Evolutionary conservation across 2,329 filamentous ascomycete genomes (phyloP), one percentile per base, ranked within the genome.

Genomic region (Domatiomyces catenatus): DNA sequence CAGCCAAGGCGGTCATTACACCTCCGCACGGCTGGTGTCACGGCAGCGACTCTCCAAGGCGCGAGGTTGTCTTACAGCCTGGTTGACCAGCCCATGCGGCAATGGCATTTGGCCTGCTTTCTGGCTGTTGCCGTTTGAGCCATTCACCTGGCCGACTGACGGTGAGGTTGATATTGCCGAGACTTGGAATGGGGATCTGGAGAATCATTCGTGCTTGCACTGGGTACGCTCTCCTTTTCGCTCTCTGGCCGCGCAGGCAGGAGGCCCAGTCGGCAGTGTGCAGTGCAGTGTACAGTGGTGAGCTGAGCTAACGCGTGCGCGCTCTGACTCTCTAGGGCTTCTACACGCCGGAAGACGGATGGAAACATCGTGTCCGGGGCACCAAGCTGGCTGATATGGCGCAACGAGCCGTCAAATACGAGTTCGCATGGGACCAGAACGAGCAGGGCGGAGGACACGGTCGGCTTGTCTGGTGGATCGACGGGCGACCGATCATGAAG

Each of bases 141-240:
- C 58, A 36, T 60, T 60, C 51, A 43, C 51, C 1, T 60, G 58
- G 58, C 58, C 58, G 20, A 50, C 49, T 17, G 58, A 60, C 36
- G 58, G 58, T 36, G 58, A 60, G 45, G 48, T 60, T n/a, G 58
- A 60, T 48, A 55, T 60, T 46, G 55, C 51, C 49, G 58, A 60
- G 47, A 56, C 56, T 10, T 60, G 58, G 58, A 60, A 60, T 47
- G 56, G 53, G 32, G 55, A 57, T 22, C 46, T 47, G 10, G 50
- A 55, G 44, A 60, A 60, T 47, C 53, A 60, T 36, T 48, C 50
- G 17, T 60, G 58, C 47, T 49, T 60, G 45, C 58, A 60, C 50
- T 60, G 58, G 58, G 32, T 39, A 39, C 5, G 32, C 32, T 15
- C 15, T 15, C 10, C 4, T 12, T 39, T 15, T 15, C 10, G 8